Base-by-base conservation (phyloP, 2,329 filamentous ascomycete species). In the Nemania sp. region DNA sequence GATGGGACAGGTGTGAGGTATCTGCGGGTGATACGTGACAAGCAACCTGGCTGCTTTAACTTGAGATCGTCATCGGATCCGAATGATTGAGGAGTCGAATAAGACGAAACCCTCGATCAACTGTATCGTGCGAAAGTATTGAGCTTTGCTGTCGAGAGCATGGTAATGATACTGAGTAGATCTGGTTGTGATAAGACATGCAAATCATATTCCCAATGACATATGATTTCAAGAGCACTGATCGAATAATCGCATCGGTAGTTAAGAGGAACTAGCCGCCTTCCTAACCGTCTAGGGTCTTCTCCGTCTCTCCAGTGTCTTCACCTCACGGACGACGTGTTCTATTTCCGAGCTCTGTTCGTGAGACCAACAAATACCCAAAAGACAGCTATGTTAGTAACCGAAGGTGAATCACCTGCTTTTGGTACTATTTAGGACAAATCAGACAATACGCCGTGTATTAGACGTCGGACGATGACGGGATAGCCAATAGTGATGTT, bases 381-480 rank as follows among this genome's bases (percentile, higher is more conserved):
- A 57, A 52, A 26, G 5, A 35, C 4, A 35, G 18, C 27, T 2
- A 51, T 3, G 27, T 5, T 29, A 51, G 51, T 18, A 11, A 35
- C 10, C 24, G 11, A 8, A 26, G 11, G n/a, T 45, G 57, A 38
- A 54, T 54, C 26, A 54, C n/a, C 22, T 38, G 5, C n/a, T 29
- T 8, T 45, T 29, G n/a, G 15, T 29, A 10, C 3, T 57, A 35
- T 32, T 1, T n/a, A 57, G 52, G n/a, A 7, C 18, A 64, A 59
- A 38, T 54, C 26, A 13, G 26, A 60, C 13, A 54, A 65, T 27
- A 60, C 32, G 32, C 32, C 32, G 41, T 32, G 18, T 35, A 41
- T 47, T n/a, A 29, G 45, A 20, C 15, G 22, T 66, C 53, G 58
- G 26, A 41, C 15, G 35, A 66, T 45, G 41, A 52, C 13, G 27